Evolutionary conservation across 2,329 filamentous ascomycete genomes (phyloP).

Genomic region (Alternaria longipes): DNA sequence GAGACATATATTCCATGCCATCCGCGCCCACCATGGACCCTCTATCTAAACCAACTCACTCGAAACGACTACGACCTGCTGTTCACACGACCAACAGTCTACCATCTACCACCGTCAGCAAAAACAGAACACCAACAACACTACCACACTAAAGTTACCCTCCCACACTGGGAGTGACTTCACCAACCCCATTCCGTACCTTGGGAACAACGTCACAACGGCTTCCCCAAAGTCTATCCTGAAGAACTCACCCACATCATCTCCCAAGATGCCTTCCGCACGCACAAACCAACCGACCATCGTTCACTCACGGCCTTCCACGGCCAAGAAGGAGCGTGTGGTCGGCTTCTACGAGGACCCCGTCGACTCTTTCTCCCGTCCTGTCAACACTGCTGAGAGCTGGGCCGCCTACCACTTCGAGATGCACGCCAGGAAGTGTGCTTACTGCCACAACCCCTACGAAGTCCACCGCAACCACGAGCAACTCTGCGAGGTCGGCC

Average conservation of each 20-base stretch:
- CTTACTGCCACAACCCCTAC: slow-evolving; percentile 56
- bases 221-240: slow-evolving; percentile 44
- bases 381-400: slow-evolving; percentile 53
- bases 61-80: slow-evolving; percentile 14
- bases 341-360: slow-evolving; percentile 51
- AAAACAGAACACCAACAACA: slow-evolving; percentile 26
- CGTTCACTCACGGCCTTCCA: slow-evolving; percentile 39
- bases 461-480: slow-evolving; percentile 52
- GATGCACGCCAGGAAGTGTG: slow-evolving; percentile 57
- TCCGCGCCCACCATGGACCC: slow-evolving; percentile 36
- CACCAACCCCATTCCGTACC: slow-evolving; percentile 36
- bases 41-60: slow-evolving; percentile 23
- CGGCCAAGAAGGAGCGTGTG: slow-evolving; percentile 45
- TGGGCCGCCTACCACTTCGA: slow-evolving; percentile 61
- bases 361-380: slow-evolving; percentile 53
- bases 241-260: slow-evolving; percentile 37
- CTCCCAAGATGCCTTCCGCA: slow-evolving; percentile 45
- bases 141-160: slow-evolving; percentile 25
- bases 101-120: slow-evolving; percentile 11
- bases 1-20: slow-evolving; percentile 44
- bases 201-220: slow-evolving; percentile 42
- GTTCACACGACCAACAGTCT: slow-evolving; percentile 12
- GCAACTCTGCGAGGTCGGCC: slow-evolving; percentile 56
- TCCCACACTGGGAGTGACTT: slow-evolving; percentile 36
- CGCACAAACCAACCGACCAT: slow-evolving; percentile 48